These are phyloP conservation scores for Penicillium cataractarum DNA, from an alignment of 495 filamentous ascomycete genomes.

Conservation along the genomic window DNA sequence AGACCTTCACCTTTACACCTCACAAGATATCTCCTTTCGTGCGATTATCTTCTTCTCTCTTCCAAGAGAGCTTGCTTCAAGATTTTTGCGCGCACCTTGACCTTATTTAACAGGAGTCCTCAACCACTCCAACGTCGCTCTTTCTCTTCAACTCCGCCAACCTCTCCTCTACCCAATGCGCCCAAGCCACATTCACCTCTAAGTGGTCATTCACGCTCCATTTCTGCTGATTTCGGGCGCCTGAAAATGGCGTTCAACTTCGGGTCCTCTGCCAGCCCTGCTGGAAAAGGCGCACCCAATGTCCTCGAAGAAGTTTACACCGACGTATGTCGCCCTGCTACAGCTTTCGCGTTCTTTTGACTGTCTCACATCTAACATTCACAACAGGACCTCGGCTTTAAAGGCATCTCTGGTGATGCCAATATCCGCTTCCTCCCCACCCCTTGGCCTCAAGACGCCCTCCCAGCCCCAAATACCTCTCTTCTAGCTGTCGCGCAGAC, in stretches of 20 bases:
- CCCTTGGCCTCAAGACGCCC: conserved; percentile 71
- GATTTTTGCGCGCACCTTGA: conserved; percentile 46
- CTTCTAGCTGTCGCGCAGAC: conserved; percentile 81
- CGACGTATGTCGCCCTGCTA: conserved; percentile 41
- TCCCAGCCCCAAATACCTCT: conserved; percentile 81
- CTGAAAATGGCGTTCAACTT: conserved; percentile 74
- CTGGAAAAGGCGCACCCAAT: conserved; percentile 32
- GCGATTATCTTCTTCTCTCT: conserved; percentile 22
- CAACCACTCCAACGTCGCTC: conserved; percentile 47
- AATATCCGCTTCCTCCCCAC: conserved; percentile 79
- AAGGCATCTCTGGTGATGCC: conserved; percentile 74
- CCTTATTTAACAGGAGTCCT: conserved; percentile 47
- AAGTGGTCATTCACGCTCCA: conserved; percentile 44
- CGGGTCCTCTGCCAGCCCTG: conserved; percentile 31
- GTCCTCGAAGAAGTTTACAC: conserved; percentile 53
- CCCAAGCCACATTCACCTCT: conserved; percentile 33
- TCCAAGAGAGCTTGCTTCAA: conserved; percentile 34
- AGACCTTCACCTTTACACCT: conserved; percentile 12
- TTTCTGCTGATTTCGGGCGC: conserved; percentile 44
- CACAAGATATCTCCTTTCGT: conserved; percentile 12
- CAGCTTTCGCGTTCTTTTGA: conserved; percentile 1
- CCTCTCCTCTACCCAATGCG: conserved; percentile 44
- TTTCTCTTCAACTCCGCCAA: conserved; percentile 38
- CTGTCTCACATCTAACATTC: conserved; percentile 14
- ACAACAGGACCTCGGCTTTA: conserved; percentile 77